Conservation (phyloP, 2,329 filamentous ascomycete genomes). For the Pleoardoris graminearum region DNA sequence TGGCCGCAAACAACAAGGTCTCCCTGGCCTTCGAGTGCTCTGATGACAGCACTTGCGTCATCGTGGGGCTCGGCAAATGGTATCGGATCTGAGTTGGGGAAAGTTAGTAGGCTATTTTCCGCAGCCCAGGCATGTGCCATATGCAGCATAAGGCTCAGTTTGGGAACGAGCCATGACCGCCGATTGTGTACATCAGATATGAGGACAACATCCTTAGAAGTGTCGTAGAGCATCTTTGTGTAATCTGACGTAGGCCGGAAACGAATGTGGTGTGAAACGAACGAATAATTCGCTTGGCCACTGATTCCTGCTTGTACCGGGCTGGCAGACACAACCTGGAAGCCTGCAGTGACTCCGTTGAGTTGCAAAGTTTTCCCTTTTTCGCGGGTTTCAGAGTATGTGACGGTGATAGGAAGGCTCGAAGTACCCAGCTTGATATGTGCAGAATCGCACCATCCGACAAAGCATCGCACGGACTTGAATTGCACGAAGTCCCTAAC, state of each 20-base stretch:
- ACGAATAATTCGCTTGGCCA: neutral
- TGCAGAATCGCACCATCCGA: constrained; percentile 1
- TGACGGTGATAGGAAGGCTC: neutral
- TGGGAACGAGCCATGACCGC: constrained; percentile 2
- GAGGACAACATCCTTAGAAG: neutral
- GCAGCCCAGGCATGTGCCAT: neutral
- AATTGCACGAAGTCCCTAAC: neutral
- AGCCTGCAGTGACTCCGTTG: neutral
- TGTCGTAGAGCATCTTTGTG: neutral
- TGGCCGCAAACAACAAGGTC: neutral
- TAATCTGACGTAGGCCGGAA: neutral
- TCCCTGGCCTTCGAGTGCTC: neutral
- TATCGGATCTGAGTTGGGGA: neutral
- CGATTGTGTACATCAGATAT: neutral
- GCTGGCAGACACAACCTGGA: neutral
- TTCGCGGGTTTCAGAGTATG: neutral
- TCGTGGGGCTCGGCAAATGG: constrained; percentile 1
- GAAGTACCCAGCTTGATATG: constrained; percentile 1
- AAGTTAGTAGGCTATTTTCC: neutral
- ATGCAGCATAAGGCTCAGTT: constrained; percentile 3
- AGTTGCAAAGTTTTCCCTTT: neutral
- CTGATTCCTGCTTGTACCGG: neutral
- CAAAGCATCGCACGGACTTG: neutral
- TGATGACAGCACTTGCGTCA: neutral
- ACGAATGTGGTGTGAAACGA: neutral